These are phyloP conservation scores for Penicillium sp. DNA, from an alignment of 2,329 filamentous ascomycete genomes.

Conservation along the genomic window DNA sequence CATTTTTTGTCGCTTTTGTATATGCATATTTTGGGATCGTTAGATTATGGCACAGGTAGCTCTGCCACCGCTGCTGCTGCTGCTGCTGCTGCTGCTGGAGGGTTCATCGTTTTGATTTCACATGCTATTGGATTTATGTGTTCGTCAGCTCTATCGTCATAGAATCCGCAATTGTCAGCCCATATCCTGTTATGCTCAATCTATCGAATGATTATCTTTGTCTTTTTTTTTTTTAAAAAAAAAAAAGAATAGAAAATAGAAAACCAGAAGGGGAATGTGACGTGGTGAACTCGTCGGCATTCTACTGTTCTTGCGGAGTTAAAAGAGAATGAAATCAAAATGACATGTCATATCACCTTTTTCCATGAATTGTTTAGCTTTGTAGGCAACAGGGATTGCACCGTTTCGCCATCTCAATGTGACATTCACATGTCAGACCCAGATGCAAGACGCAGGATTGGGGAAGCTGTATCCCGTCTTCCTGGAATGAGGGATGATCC, in stretches of 20 bases:
- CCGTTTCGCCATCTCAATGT: not conserved
- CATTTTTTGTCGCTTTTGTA: not conserved
- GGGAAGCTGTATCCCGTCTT: slow-evolving; percentile 3
- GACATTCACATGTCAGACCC: slow-evolving; percentile 11
- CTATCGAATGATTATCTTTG: not conserved
- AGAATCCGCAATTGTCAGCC: not conserved
- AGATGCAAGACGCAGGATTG: slow-evolving; percentile 1
- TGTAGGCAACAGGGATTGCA: slow-evolving; percentile 4
- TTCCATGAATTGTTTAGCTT: not conserved
- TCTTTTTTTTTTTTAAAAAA: not conserved
- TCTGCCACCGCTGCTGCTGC: too few species aligned
- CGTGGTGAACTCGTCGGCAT: not conserved
- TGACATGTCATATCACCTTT: slow-evolving; percentile 16
- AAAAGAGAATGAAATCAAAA: slow-evolving; percentile 4
- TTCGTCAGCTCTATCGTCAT: not conserved
- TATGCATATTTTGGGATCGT: slow-evolving; percentile 8
- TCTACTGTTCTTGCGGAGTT: not conserved
- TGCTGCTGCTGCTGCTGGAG: too few species aligned
- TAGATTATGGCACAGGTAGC: slow-evolving; percentile 1
- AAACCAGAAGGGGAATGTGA: slow-evolving; percentile 2
- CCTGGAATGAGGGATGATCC: slow-evolving; percentile 11
- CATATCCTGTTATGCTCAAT: not conserved
- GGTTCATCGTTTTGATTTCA: not conserved
- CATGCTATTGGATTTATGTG: not conserved
- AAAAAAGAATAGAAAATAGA: not conserved